Conservation (phyloP, 2,329 filamentous ascomycete species). For the Trichoderma aggressivum region DNA sequence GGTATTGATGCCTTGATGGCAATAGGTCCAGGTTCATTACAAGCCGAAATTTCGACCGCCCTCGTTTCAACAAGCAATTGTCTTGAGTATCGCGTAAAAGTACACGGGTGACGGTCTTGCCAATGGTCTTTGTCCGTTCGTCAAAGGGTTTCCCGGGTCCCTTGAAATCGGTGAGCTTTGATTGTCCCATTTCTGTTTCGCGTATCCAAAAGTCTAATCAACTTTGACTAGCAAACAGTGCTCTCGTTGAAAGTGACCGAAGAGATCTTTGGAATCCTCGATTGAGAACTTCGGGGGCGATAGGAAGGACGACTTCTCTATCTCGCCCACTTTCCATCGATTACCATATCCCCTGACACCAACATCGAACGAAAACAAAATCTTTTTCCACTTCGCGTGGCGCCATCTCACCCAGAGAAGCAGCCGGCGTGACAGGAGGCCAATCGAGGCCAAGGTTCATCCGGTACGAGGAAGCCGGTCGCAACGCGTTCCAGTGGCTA, state of each 20-base stretch:
- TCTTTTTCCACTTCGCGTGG: not conserved
- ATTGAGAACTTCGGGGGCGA: not conserved
- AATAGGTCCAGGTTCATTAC: not conserved
- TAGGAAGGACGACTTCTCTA: not conserved
- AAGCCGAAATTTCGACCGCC: not conserved
- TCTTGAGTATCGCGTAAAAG: not conserved
- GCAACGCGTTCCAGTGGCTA: not conserved
- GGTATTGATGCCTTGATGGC: not conserved
- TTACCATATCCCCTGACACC: not conserved
- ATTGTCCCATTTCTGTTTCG: not conserved
- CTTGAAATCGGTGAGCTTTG: not conserved
- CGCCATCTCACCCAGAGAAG: not conserved
- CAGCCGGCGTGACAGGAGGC: not conserved
- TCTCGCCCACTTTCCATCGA: not conserved
- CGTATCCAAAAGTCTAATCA: not conserved
- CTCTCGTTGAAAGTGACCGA: not conserved
- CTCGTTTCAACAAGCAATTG: not conserved
- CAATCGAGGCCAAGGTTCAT: not conserved
- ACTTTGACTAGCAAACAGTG: not conserved
- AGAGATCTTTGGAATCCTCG: not conserved
- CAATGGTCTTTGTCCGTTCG: not conserved
- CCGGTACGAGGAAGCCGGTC: not conserved
- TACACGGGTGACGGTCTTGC: not conserved
- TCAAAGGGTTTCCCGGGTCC: not conserved
- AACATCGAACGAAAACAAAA: not conserved